Evolutionary conservation across 2,329 filamentous ascomycete genomes (phyloP), one percentile per base, ranked within the genome.

Genomic region (Curvularia spicifera): DNA sequence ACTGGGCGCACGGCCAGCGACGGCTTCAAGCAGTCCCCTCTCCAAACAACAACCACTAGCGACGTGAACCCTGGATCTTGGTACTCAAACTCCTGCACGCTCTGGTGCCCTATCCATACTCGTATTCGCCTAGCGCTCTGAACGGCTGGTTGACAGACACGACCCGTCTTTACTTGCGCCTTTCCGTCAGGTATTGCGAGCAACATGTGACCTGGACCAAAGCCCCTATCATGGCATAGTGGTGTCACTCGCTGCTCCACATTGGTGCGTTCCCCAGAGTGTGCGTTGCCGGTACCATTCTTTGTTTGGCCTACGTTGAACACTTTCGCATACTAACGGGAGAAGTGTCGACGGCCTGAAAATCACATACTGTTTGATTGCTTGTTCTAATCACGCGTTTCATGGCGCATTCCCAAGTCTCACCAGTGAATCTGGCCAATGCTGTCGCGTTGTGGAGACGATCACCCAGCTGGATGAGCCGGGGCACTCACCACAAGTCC

Each of bases 171-270:
- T 45, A 22, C 59, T 67, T 65, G 31, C 61, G 24, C 57, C n/a
- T 22, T 61, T 55, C 40, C 26, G 66, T 64, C 51, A 64, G 39
- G 55, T 65, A 64, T 63, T 61, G 68, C 68, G 68, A 70, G 59
- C 15, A n/a, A 37, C 68, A 70, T 64, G 64, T 70, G 68, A 63
- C 55, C 35, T 33, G n/a, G 4, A 10, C n/a, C 4, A 31, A 37
- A 43, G n/a, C 45, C 22, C 40, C 53, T 26, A 54, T 33, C 37
- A 22, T 26, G 40, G n/a, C 24, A 33, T 29, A 54, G 46, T 47
- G 37, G 43, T 13, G 15, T 31, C 24, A 51, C 7, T 24, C 51
- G 33, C 39, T 33, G 22, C 51, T 50, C 47, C 8, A 29, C 46
- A 24, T 56, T 56, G 43, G 40, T 9, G 20, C 29, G 15, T 26